Evolutionary conservation across 2,329 filamentous ascomycete species (phyloP).

Genomic region (Paraphaeosphaeria minitans): DNA sequence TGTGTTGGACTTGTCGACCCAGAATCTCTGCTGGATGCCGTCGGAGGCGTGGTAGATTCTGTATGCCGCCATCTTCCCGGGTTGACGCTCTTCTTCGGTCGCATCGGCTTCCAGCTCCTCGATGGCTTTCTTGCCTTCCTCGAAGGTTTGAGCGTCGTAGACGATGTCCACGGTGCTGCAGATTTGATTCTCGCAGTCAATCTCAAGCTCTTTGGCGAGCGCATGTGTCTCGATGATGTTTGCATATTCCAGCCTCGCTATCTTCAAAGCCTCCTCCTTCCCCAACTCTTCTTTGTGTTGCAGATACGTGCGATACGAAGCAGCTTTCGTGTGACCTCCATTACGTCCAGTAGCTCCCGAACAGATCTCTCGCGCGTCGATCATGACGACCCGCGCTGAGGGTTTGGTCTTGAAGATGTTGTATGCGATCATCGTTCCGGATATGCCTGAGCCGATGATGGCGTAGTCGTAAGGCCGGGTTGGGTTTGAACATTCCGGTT

Average conservation of each 20-base stretch:
- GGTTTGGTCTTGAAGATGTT: constrained; percentile 34
- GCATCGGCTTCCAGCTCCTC: constrained; percentile 28
- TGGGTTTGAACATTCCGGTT: constrained; percentile 29
- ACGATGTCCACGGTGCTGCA: constrained; percentile 64
- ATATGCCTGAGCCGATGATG: constrained; percentile 50
- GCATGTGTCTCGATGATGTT: constrained; percentile 61
- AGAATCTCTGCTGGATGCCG: constrained; percentile 24
- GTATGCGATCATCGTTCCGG: constrained; percentile 46
- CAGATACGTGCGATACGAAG: constrained; percentile 58
- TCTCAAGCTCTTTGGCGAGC: constrained; percentile 56
- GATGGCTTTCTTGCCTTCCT: constrained; percentile 33
- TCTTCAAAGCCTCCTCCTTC: constrained; percentile 54
- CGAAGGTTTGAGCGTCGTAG: constrained; percentile 52
- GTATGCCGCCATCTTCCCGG: constrained; percentile 37
- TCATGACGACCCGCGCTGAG: constrained; percentile 38
- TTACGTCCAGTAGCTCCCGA: constrained; percentile 51
- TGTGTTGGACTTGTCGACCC: constrained; percentile 20
- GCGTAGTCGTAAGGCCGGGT: constrained; percentile 39
- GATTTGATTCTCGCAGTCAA: constrained; percentile 52
- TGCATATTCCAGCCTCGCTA: constrained; percentile 48
- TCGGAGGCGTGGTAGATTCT: constrained; percentile 23
- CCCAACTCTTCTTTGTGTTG: constrained; percentile 55
- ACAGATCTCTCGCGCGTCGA: constrained; percentile 48
- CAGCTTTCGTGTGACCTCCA: constrained; percentile 57
- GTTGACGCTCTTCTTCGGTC: constrained; percentile 27